Evolutionary conservation across 2,329 filamentous ascomycete species (phyloP).

Genomic region (Clonostachys chloroleuca): DNA sequence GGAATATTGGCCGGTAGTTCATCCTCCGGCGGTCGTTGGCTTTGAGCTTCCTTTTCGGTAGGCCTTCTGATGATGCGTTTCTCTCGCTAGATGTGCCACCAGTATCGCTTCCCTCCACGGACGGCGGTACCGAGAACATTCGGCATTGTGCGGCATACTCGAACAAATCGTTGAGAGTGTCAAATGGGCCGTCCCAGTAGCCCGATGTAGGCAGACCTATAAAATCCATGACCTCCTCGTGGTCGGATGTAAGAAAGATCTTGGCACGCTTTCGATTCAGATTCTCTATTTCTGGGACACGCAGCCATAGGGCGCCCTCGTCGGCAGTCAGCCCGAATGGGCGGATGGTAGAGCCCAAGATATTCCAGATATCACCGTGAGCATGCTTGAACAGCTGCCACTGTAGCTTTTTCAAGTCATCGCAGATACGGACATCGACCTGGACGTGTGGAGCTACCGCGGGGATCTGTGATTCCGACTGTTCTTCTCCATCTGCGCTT

Average conservation of each 20-base stretch:
- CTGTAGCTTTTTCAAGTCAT: conserved; percentile 32
- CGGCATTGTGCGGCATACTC: conserved; percentile 54
- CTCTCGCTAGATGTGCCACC: conserved; percentile 13
- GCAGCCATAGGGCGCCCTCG: conserved; percentile 58
- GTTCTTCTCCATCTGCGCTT: not conserved
- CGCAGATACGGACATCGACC: not conserved
- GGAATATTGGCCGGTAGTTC: conserved; percentile 50
- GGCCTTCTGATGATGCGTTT: conserved; percentile 4
- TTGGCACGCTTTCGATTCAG: conserved; percentile 50
- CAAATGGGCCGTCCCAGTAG: conserved; percentile 53
- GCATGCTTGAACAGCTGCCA: conserved; percentile 67
- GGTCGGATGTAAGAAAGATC: conserved; percentile 56
- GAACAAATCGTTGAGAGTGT: conserved; percentile 50
- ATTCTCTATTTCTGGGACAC: conserved; percentile 63
- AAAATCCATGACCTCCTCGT: conserved; percentile 53
- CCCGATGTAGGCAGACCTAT: conserved; percentile 47
- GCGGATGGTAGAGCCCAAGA: conserved; percentile 59
- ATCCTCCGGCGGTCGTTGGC: conserved; percentile 54
- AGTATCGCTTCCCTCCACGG: conserved; percentile 15
- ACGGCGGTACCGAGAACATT: conserved; percentile 44
- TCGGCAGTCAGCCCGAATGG: conserved; percentile 63
- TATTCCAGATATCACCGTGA: conserved; percentile 68
- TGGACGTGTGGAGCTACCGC: not conserved
- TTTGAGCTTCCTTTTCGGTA: conserved; percentile 25
- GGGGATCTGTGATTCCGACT: not conserved